Conservation (phyloP, 2,329 filamentous ascomycete species). For the Phialophora chinensis region DNA sequence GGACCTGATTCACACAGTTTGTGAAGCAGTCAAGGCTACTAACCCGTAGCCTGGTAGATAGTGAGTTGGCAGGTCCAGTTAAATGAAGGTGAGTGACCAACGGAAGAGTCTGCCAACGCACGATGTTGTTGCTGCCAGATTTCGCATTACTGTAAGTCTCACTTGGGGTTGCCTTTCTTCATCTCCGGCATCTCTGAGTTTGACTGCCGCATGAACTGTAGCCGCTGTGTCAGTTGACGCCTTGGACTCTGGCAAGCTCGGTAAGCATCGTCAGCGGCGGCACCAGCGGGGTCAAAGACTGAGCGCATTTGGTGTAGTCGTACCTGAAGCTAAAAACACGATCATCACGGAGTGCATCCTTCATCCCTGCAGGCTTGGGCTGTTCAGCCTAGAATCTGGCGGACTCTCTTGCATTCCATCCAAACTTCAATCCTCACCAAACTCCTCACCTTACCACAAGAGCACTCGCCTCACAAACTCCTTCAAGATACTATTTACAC, state of each 20-base stretch:
- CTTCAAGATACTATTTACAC: neutral
- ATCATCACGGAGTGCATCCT: slow-evolving; percentile 13
- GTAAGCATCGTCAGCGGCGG: slow-evolving; percentile 19
- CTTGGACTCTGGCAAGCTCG: neutral
- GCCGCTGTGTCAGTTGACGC: slow-evolving; percentile 21
- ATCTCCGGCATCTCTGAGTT: neutral
- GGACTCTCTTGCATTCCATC: slow-evolving; percentile 16
- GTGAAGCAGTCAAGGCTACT: neutral
- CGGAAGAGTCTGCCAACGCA: slow-evolving; percentile 15
- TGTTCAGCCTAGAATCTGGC: slow-evolving; percentile 5
- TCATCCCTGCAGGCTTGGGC: slow-evolving; percentile 6
- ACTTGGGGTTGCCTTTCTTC: neutral
- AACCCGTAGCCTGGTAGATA: neutral
- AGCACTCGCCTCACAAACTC: slow-evolving; percentile 2
- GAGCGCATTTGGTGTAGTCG: slow-evolving; percentile 4
- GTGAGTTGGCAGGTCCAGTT: slow-evolving; percentile 6
- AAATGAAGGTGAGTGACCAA: neutral
- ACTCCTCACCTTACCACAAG: slow-evolving; percentile 4
- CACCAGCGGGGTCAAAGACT: slow-evolving; percentile 6
- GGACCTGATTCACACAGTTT: slow-evolving; percentile 7
- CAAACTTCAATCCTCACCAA: slow-evolving; percentile 5
- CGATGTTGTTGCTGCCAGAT: slow-evolving; percentile 4
- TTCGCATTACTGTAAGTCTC: neutral
- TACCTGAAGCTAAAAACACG: slow-evolving; percentile 25
- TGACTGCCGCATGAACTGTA: neutral